Evolutionary conservation across 441 rosid species (phyloP), one percentile per base, ranked within the genome.

Genomic region (Pelargonium australe): DNA sequence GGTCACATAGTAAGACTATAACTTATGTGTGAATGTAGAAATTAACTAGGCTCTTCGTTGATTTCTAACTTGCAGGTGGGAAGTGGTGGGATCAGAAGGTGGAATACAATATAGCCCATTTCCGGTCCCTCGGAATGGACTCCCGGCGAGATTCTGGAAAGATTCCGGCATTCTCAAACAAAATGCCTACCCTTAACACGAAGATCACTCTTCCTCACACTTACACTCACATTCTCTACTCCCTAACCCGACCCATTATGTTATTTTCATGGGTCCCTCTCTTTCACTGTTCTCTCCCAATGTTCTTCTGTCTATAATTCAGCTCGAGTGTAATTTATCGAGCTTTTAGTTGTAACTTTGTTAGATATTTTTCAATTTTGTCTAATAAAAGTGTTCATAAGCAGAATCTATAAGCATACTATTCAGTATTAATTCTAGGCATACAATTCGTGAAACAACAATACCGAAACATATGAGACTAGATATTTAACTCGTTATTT

Each of bases 101-200:
- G 96, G 97, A 77, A 82, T 89, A 72, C 86, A 91, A 64, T 88
- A 91, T 72, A 78, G 86, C 41, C 99, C 99, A 74, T 94, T 94
- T 70, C 99, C 97, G 10, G 85, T 94, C 49, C 99, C 96, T 64
- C 77, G 61, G 63, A 76, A 80, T 34, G 95, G 99, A 23, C 90
- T 94, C 43, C 96, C 84, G 0, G 85, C 90, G 57, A 87, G 86
- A 82, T 85, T 87, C 85, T 81, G 85, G 84, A 82, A 66, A 77
- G 73, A 70, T 67, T 70, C 80, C 57, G 61, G 61, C 72, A 70
- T 10, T 64, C 57, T 7, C 65, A 23, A 64, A 66, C 44, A 61
- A 70, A 70, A 66, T 25, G 63, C 9, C 37, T 53, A 19, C 70
- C 76, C 68, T 16, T 64, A 14, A 57, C 63, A 34, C 40, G 10